Evolutionary conservation across 2,329 filamentous ascomycete genomes (phyloP), one percentile per base, ranked within the genome.

Genomic region (Penicillium sp.): DNA sequence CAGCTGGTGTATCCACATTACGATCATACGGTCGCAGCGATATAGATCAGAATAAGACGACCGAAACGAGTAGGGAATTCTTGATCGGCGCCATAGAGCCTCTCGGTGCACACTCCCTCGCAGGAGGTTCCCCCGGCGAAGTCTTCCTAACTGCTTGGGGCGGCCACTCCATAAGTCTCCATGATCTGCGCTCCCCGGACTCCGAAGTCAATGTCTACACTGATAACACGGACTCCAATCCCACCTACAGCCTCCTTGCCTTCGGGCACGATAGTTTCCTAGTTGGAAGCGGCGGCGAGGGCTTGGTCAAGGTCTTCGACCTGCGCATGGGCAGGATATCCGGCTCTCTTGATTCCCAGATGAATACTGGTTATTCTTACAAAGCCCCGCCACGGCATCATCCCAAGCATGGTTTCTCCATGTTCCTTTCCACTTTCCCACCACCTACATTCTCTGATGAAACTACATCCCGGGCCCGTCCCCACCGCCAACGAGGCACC

Each of bases 301-400:
- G 75, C 37, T 71, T 83, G 42, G 66, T 86, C 37, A 84, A 84
- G 57, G 69, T 84, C 4, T 86, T 83, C 55, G 82, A 86, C 57
- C 62, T 86, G 36, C 79, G 82, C 19, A 71, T 82, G 59, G 58
- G 59, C n/a, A 67, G 61, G 18, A 59, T 55, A 12, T 72, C 71
- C 56, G 64, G 50, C 45, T 67, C 70, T 31, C 60, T 61, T 9
- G 58, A 67, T 18, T 55, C 66, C 22, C 61, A 56, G 16, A 22
- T 34, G 11, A 7, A 25, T 14, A 33, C 10, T 12, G 49, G 16
- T 14, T 18, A 1, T 34, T 43, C 38, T 14, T 29, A 41, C 9
- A 39, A 28, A 34, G 35, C 31, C 46, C 35, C 39, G 45, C 42
- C 14, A 28, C 29, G 14, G 16, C 31, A 11, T 43, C 41, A 46